A percentile compares a stretch with the other conserved stretches of the same genome.
Conservation (phyloP, 1,284 basidiomycete species). For the Coniophora puteana region DNA sequence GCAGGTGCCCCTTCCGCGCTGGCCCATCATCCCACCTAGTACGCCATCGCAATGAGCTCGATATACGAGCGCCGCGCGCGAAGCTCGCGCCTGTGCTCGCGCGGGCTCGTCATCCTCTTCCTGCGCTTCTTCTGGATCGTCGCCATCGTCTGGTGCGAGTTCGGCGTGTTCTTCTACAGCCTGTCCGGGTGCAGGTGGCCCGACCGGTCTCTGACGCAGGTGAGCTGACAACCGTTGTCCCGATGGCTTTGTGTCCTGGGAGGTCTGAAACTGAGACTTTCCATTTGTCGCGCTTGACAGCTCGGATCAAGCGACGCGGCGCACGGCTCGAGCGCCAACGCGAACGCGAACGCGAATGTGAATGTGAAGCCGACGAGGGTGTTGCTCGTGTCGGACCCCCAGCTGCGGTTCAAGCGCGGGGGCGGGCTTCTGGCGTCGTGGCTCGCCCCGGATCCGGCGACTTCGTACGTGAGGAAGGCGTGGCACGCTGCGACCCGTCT, state of each 20-base stretch:
- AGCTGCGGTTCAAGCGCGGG: constrained; percentile 71
- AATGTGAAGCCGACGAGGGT: constrained; percentile 52
- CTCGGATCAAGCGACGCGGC: no score
- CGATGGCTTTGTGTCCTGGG: background rate
- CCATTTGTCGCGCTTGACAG: no score
- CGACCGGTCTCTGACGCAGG: constrained; percentile 29
- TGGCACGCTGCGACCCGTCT: constrained; percentile 69
- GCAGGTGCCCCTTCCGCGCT: no score
- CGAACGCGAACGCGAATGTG: no score
- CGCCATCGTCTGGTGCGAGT: constrained; percentile 67
- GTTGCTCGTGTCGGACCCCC: constrained; percentile 80
- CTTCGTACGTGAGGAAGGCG: constrained; percentile 77
- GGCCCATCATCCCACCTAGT: no score
- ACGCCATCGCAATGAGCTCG: constrained; percentile 23
- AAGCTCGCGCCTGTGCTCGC: constrained; percentile 20
- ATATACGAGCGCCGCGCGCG: constrained; percentile 23
- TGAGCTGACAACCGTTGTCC: constrained; percentile 17
- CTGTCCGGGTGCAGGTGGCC: constrained; percentile 60
- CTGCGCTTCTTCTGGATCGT: constrained; percentile 55
- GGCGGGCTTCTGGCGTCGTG: constrained; percentile 49
- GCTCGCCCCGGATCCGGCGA: constrained; percentile 30
- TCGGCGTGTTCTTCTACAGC: constrained; percentile 53
- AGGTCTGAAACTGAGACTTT: no score
- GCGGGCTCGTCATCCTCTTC: constrained; percentile 19
- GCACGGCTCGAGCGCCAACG: no score